Base-by-base conservation (phyloP, 2,329 filamentous ascomycete species). In the Penicillium vulpinum region DNA sequence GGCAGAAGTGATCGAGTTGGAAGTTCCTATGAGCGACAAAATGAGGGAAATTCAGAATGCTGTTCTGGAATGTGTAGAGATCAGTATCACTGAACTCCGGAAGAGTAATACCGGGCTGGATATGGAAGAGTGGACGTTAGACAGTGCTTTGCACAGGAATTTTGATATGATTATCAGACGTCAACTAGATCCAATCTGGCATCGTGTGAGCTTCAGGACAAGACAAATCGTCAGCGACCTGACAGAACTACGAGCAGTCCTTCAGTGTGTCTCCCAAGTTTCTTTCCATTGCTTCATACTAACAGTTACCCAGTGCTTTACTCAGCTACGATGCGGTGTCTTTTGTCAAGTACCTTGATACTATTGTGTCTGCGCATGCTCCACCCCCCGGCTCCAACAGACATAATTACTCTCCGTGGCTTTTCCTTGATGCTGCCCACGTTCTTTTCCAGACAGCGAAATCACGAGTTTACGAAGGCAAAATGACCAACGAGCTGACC, bases 181-280 rank as follows among this genome's bases (percentile, higher is more conserved):
- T 56, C 94, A 99, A 73, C 80, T 99, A 18, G 92, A 97, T 69
- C 92, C 93, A 5, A 92, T 97, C 57, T 99, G 94, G 94, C 94
- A 99, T 77, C 86, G 94, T 52, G 90, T 96, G 50, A 97, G 90
- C 73, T 96, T 90, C 82, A 92, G 94, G 75, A 97, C 93, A 2
- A 91, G 89, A 67, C 92, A 97, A 75, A 96, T 99, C 64, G 93
- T 96, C 55, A 89, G 88, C 67, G 94, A 97, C 71, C 75, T 99
- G 64, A 89, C 88, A 0, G 87, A 96, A 18, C 81, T 99, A 36
- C 85, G 93, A 56, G 87, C 86, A 22, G 88, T 97, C 73, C 82
- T 99, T 16, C 89, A 93, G 74, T 88, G 81, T 35, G 76, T 62
- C 22, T 11, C n/a, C 33, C 26, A 29, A 24, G 10, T 35, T 29